These are phyloP conservation scores for Citrus reticulata DNA, from an alignment of 345 rosid genomes.

Conservation along the genomic window DNA sequence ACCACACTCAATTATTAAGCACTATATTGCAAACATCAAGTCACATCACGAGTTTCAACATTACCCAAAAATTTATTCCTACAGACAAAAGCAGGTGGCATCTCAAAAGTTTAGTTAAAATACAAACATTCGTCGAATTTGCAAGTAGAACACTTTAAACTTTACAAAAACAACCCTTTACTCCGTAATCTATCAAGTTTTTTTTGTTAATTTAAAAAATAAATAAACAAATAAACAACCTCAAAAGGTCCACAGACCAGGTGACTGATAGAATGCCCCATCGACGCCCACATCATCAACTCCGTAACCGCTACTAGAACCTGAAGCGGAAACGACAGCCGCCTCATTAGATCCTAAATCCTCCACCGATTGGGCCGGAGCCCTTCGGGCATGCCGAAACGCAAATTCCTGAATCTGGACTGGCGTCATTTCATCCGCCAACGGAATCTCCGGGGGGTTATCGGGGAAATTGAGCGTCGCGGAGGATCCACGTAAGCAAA, in stretches of 20 bases:
- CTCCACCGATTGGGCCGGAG: background rate
- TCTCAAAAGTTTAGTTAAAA: background rate
- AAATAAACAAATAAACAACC: background rate
- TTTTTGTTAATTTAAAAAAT: too few species aligned
- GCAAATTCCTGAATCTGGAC: conserved; percentile 43
- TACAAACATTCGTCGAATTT: background rate
- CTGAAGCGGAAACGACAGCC: background rate
- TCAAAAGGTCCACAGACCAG: conserved; percentile 28
- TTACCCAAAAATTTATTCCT: background rate
- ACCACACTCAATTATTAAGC: too few species aligned
- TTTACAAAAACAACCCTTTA: background rate
- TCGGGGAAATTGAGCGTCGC: conserved; percentile 49
- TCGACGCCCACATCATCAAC: background rate
- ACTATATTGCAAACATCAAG: background rate
- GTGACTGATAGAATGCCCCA: conserved; percentile 28
- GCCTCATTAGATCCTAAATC: background rate
- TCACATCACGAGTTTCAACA: background rate
- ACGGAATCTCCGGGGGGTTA: conserved; percentile 33
- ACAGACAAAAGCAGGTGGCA: background rate
- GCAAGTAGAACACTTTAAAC: background rate
- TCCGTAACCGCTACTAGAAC: background rate
- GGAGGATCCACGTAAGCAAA: conserved; percentile 47
- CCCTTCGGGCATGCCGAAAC: conserved; percentile 31
- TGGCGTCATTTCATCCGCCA: conserved; percentile 20
- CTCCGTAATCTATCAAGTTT: background rate